Evolutionary conservation across 2,329 filamentous ascomycete species (phyloP).

Genomic region (Botrytis aclada): DNA sequence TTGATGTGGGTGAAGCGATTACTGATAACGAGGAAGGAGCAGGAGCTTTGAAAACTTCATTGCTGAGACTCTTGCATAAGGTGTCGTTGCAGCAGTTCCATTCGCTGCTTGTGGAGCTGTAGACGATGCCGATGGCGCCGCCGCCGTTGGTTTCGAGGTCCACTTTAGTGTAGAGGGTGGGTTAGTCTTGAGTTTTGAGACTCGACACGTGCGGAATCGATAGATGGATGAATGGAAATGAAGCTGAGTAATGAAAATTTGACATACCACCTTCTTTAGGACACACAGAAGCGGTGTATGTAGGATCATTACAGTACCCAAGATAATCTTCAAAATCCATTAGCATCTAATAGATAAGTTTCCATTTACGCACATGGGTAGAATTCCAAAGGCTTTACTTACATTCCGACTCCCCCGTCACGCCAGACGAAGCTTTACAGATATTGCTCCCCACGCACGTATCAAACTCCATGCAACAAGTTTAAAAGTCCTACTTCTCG

Average conservation of each 20-base stretch:
- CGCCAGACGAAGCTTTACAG: not conserved
- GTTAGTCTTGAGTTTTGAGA: not conserved
- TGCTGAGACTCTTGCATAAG: conserved; percentile 1
- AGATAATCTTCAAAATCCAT: not conserved
- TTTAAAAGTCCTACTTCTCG: not conserved
- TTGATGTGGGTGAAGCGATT: conserved; percentile 1
- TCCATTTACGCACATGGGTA: no score
- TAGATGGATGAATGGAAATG: not conserved
- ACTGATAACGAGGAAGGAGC: not conserved
- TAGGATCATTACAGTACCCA: conserved; percentile 13
- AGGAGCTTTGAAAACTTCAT: not conserved
- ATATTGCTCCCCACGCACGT: conserved; percentile 13
- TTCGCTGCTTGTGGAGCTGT: not conserved
- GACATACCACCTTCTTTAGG: not conserved
- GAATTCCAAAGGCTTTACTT: not conserved
- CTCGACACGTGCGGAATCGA: not conserved
- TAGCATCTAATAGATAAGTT: not conserved
- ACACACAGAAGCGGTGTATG: not conserved
- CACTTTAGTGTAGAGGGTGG: not conserved
- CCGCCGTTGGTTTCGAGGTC: not conserved
- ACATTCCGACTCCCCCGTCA: not conserved
- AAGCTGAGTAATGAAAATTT: not conserved
- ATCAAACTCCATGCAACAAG: not conserved
- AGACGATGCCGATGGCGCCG: not conserved
- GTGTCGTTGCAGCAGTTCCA: conserved; percentile 3